These are phyloP conservation scores for Talaromyces proteolyticus DNA, from an alignment of 495 filamentous ascomycete species.

Conservation along the genomic window DNA sequence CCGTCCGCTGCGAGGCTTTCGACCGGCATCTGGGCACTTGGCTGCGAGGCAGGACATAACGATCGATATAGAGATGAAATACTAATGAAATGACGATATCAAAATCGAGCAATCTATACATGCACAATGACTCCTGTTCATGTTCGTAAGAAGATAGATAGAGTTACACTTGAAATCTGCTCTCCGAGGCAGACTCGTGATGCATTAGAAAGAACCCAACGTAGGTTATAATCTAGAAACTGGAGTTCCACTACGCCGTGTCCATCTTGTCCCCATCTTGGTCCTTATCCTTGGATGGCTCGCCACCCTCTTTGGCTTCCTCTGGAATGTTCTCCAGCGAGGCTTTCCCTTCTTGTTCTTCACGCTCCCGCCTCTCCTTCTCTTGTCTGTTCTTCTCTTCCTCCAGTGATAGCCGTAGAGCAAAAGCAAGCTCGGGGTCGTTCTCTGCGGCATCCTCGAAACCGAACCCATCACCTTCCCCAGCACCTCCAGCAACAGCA, in stretches of 20 bases:
- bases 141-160: not conserved
- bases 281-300: slow-evolving; percentile 48
- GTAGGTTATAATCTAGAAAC: not conserved
- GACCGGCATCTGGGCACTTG: slow-evolving; percentile 68
- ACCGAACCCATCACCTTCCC: slow-evolving; percentile 57
- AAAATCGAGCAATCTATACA: slow-evolving; percentile 3
- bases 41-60: slow-evolving; percentile 31
- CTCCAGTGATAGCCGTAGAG: slow-evolving; percentile 96
- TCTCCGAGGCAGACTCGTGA: not conserved
- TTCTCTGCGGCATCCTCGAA: slow-evolving; percentile 52
- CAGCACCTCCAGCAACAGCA: slow-evolving; percentile 40
- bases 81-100: slow-evolving; percentile 25
- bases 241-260: slow-evolving; percentile 26
- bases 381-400: slow-evolving; percentile 94
- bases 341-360: slow-evolving; percentile 63
- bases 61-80: slow-evolving; percentile 4
- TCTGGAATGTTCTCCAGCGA: slow-evolving; percentile 78
- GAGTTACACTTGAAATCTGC: not conserved
- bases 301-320: slow-evolving; percentile 68
- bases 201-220: not conserved
- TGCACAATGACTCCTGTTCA: slow-evolving; percentile 8
- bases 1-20: slow-evolving; percentile 88
- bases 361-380: slow-evolving; percentile 69
- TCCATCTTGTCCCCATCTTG: slow-evolving; percentile 77
- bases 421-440: slow-evolving; percentile 90